Percentiles rank a stretch among this genome's conserved stretches.
phyloP scores from a whole-genome alignment of 495 filamentous ascomycete genomes.

The Hyaloscypha bicolor region DNA sequence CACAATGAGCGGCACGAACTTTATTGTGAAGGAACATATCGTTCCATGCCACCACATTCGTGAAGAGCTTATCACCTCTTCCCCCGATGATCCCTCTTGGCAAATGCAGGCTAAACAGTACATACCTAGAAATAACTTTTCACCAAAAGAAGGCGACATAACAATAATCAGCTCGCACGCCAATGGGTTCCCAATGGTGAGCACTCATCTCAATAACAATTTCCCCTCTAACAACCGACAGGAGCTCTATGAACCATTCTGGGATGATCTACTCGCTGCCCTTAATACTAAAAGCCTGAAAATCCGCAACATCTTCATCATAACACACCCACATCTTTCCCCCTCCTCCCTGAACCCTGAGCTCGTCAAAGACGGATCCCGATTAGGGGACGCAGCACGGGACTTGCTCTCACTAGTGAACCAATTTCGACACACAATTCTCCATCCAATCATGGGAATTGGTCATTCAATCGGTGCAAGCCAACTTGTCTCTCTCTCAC shows the following conservation, averaged over 20 bases:
- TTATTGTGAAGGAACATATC: slow-evolving; percentile 60
- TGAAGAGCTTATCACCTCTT: slow-evolving; percentile 61
- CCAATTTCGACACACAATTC: slow-evolving; percentile 71
- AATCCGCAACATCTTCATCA: slow-evolving; percentile 81
- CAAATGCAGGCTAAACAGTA: slow-evolving; percentile 80
- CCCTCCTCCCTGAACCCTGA: slow-evolving; percentile 34
- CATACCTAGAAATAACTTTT: slow-evolving; percentile 63
- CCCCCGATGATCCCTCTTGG: slow-evolving; percentile 58
- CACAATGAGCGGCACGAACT: slow-evolving; percentile 24
- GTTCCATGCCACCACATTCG: slow-evolving; percentile 68
- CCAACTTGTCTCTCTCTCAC: slow-evolving; percentile 54
- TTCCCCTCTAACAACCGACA: slow-evolving; percentile 30
- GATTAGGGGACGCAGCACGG: slow-evolving; percentile 68
- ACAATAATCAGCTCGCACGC: slow-evolving; percentile 84
- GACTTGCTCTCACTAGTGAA: slow-evolving; percentile 89
- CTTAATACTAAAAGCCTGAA: slow-evolving; percentile 56
- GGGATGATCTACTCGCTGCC: slow-evolving; percentile 66
- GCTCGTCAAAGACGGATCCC: slow-evolving; percentile 66
- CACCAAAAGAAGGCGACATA: slow-evolving; percentile 67
- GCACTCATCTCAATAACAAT: neutral
- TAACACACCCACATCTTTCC: slow-evolving; percentile 70
- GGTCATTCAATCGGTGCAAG: slow-evolving; percentile 87
- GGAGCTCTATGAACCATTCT: slow-evolving; percentile 88
- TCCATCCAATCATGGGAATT: slow-evolving; percentile 79
- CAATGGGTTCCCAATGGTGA: slow-evolving; percentile 81